phyloP scores from a whole-genome alignment of 1,284 basidiomycete species.

The Flammula alnicola region DNA sequence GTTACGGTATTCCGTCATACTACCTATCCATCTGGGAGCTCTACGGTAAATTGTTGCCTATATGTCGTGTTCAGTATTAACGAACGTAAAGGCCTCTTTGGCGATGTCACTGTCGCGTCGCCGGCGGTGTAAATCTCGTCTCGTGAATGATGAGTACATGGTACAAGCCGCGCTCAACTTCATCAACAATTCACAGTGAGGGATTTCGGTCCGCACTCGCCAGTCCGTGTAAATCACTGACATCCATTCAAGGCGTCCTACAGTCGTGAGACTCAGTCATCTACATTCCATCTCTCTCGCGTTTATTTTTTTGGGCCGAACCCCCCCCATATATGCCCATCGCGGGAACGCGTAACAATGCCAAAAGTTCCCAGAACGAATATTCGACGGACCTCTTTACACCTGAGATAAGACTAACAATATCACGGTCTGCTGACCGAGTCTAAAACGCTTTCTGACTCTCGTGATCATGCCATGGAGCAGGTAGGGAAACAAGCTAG shows the following conservation, averaged over 20 bases:
- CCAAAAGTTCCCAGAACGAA: not conserved
- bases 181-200: too few species aligned
- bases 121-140: conserved; percentile 1
- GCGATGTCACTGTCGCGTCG: not conserved
- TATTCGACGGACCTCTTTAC: conserved; percentile 2
- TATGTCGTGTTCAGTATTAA: not conserved
- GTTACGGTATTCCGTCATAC: not conserved
- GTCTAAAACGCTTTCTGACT: conserved; percentile 11
- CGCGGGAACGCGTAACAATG: not conserved
- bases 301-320: not conserved
- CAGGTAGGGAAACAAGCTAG: conserved; percentile 1
- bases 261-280: conserved; percentile 5
- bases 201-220: conserved; percentile 7
- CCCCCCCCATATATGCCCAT: not conserved
- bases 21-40: not conserved
- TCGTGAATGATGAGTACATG: too few species aligned
- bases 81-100: not conserved
- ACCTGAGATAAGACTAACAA: conserved; percentile 4
- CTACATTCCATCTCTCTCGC: not conserved
- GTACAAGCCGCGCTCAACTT: too few species aligned
- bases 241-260: too few species aligned
- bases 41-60: not conserved
- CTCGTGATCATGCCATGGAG: conserved; percentile 1
- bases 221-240: not conserved
- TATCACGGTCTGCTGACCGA: conserved; percentile 10